Conservation (phyloP, 805 yeast genomes). For the Candida wancherniae region DNA sequence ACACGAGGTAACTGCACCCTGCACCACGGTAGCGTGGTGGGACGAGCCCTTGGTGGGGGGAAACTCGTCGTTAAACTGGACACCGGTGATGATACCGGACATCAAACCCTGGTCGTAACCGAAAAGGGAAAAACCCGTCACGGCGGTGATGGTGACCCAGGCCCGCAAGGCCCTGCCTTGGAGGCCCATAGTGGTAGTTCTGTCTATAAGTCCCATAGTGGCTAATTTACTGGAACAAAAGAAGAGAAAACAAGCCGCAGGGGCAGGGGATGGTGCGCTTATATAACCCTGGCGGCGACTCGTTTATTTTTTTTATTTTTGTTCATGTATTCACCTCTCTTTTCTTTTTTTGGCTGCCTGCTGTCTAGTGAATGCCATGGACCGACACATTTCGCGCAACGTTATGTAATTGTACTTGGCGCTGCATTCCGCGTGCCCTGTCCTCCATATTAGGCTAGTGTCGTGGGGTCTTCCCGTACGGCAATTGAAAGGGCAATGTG, state of each 20-base stretch:
- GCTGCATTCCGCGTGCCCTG: too few species aligned
- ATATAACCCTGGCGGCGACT: neutral
- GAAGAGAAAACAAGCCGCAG: neutral
- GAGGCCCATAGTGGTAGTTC: slow-evolving; percentile 18
- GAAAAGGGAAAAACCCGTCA: slow-evolving; percentile 43
- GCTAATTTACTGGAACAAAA: neutral
- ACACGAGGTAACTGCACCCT: slow-evolving; percentile 68
- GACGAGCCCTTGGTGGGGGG: slow-evolving; percentile 27
- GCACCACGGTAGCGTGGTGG: slow-evolving; percentile 38
- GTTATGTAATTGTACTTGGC: neutral
- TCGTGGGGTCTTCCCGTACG: too few species aligned
- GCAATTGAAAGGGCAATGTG: too few species aligned
- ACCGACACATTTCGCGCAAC: neutral
- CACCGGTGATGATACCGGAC: slow-evolving; percentile 54
- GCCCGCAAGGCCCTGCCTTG: slow-evolving; percentile 15
- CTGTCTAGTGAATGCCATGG: slow-evolving; percentile 1
- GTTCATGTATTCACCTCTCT: too few species aligned
- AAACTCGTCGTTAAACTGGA: slow-evolving; percentile 40
- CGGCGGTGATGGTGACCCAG: slow-evolving; percentile 22
- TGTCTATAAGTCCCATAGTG: slow-evolving; percentile 12
- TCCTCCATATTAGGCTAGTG: too few species aligned
- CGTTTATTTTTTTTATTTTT: slow-evolving; percentile 3
- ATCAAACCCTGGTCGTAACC: slow-evolving; percentile 81
- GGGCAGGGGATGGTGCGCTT: neutral
- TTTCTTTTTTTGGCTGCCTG: slow-evolving; percentile 3